Percentiles rank a stretch among this genome's conserved stretches.
Evolutionary conservation across 2,329 filamentous ascomycete genomes (phyloP).

Genomic region (Aspergillus sp.): DNA sequence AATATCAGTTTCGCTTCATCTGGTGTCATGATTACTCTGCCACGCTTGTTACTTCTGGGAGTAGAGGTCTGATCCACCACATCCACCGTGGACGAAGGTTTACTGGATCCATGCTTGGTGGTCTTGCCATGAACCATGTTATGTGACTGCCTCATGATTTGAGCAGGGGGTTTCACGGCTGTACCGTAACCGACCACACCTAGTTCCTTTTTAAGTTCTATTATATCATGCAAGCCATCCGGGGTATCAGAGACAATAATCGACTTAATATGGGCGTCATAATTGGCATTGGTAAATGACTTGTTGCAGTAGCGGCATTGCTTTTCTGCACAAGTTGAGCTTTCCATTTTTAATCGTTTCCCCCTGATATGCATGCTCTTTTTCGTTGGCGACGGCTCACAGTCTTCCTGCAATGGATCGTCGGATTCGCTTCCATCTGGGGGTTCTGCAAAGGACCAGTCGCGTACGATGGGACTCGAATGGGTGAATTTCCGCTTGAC

Average conservation of each 20-base stretch:
- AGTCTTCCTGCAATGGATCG: constrained; percentile 35
- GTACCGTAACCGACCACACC: neutral
- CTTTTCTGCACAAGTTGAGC: constrained; percentile 3
- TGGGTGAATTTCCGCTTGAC: constrained; percentile 4
- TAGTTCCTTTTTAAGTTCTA: constrained; percentile 4
- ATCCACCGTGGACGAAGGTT: too few relatives aligned
- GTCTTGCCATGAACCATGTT: too few relatives aligned
- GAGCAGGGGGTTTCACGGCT: too few relatives aligned
- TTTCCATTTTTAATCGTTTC: constrained; percentile 7
- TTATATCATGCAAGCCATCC: constrained; percentile 8
- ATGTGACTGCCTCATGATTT: too few relatives aligned
- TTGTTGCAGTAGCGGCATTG: constrained; percentile 8
- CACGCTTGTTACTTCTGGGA: too few relatives aligned
- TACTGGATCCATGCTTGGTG: too few relatives aligned
- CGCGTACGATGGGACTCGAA: constrained; percentile 24
- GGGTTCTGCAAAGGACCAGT: constrained; percentile 33
- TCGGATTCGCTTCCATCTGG: constrained; percentile 37
- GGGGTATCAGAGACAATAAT: constrained; percentile 3
- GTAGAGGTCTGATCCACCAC: too few relatives aligned
- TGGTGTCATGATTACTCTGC: constrained; percentile 15
- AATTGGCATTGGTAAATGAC: constrained; percentile 6
- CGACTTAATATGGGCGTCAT: constrained; percentile 7
- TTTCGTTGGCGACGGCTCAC: constrained; percentile 26
- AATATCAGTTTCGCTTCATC: constrained; percentile 29
- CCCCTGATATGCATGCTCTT: constrained; percentile 19